Evolutionary conservation across 768 basidiomycete species (phyloP).

Genomic region (Gloeopeniophorella convolvens): DNA sequence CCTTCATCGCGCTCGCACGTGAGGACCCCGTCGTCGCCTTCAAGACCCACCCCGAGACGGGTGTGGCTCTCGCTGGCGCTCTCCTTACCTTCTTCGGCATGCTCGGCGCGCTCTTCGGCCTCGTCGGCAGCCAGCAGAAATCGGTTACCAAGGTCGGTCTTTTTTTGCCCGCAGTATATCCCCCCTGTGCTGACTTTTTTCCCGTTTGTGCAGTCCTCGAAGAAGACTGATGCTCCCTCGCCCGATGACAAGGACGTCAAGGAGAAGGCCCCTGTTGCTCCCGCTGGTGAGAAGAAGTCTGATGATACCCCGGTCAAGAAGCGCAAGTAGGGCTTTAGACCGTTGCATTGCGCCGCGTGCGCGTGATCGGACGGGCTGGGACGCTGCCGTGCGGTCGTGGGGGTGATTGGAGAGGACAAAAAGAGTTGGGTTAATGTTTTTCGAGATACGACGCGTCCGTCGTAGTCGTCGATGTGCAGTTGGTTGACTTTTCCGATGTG

Average conservation of each 20-base stretch:
- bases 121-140: constrained; percentile 68
- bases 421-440: constrained; percentile 9
- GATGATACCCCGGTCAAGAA: constrained; percentile 66
- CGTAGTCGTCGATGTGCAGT: neutral
- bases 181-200: constrained; percentile 2
- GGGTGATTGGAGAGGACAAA: neutral
- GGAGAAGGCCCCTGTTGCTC: constrained; percentile 60
- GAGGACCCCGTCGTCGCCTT: constrained; percentile 74
- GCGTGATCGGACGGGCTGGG: neutral
- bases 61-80: constrained; percentile 65
- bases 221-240: constrained; percentile 68
- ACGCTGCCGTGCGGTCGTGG: neutral
- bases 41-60: constrained; percentile 86
- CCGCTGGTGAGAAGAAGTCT: constrained; percentile 71
- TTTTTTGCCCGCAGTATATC: neutral
- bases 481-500: constrained; percentile 6
- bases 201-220: constrained; percentile 46
- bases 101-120: constrained; percentile 71
- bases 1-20: constrained; percentile 74
- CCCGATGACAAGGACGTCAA: constrained; percentile 57
- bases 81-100: constrained; percentile 79
- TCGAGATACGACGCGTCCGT: neutral
- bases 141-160: constrained; percentile 60
- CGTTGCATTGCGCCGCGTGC: neutral
- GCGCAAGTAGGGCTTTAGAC: constrained; percentile 47